phyloP scores from a whole-genome alignment of 208 protist genomes.

The Acanthamoeba culbertsoni region DNA sequence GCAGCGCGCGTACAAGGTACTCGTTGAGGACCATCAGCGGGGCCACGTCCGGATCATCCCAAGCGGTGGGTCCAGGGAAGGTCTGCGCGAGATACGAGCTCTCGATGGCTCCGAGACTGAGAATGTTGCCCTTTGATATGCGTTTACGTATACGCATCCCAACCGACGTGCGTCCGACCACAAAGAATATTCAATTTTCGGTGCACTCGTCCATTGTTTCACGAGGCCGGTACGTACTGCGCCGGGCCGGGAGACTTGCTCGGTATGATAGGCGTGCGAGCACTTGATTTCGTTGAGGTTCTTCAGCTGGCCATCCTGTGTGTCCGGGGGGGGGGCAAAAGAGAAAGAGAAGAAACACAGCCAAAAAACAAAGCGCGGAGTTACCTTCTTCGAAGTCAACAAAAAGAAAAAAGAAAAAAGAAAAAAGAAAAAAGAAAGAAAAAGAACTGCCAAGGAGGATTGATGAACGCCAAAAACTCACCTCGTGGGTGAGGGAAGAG shows the following conservation, averaged over 20 bases:
- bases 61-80: background rate
- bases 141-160: background rate
- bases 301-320: background rate
- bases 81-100: constrained; percentile 55
- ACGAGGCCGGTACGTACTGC: background rate
- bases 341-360: background rate
- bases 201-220: no score
- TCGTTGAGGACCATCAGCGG: constrained; percentile 67
- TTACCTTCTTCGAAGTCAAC: no score
- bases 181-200: no score
- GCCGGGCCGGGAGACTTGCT: background rate
- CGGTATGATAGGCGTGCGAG: background rate
- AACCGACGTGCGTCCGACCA: background rate
- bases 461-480: no score
- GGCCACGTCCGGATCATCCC: constrained; percentile 49
- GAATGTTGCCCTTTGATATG: background rate
- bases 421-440: background rate
- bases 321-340: background rate
- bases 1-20: constrained; percentile 48
- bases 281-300: background rate
- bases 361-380: no score
- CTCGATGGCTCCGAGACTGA: constrained; percentile 59
- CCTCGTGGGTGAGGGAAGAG: background rate
- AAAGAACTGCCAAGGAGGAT: no score
- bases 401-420: background rate